Evolutionary conservation across 2,329 filamentous ascomycete genomes (phyloP).

Genomic region (Neofusicoccum parvum): DNA sequence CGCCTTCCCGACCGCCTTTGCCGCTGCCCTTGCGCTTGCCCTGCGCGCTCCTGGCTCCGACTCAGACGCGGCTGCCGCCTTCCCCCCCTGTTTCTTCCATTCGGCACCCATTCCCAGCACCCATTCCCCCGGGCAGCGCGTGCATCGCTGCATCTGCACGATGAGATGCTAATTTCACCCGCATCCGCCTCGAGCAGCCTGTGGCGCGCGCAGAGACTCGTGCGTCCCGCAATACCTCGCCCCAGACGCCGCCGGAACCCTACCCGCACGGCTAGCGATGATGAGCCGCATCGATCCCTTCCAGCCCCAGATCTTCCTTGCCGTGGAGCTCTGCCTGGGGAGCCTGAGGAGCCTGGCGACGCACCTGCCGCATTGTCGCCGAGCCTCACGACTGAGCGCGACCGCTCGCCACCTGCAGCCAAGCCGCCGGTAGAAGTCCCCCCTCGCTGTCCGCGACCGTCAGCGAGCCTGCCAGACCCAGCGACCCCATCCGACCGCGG

Average conservation of each 20-base stretch:
- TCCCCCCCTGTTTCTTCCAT: background rate
- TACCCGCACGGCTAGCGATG: background rate
- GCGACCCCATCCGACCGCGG: background rate
- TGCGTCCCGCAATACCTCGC: background rate
- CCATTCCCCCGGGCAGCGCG: background rate
- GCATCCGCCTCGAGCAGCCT: background rate
- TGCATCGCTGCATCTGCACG: background rate
- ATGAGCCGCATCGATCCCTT: constrained; percentile 1
- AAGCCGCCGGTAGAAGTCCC: background rate
- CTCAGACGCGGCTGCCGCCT: too few relatives aligned
- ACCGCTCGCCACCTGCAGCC: background rate
- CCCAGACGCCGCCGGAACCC: background rate
- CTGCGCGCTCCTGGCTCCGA: too few relatives aligned
- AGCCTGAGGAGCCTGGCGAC: background rate
- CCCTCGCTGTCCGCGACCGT: background rate
- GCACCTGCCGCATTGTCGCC: background rate
- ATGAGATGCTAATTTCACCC: background rate
- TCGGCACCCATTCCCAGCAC: background rate
- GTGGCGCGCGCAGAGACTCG: background rate
- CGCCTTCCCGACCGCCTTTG: too few relatives aligned
- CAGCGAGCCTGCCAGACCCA: background rate
- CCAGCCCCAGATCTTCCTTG: background rate
- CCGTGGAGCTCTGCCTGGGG: background rate
- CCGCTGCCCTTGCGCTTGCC: too few relatives aligned
- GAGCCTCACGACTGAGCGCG: background rate